Percentiles rank a stretch among this genome's conserved stretches.
Evolutionary conservation across 2,329 filamentous ascomycete genomes (phyloP).

Genomic region (Alternaria triticina): DNA sequence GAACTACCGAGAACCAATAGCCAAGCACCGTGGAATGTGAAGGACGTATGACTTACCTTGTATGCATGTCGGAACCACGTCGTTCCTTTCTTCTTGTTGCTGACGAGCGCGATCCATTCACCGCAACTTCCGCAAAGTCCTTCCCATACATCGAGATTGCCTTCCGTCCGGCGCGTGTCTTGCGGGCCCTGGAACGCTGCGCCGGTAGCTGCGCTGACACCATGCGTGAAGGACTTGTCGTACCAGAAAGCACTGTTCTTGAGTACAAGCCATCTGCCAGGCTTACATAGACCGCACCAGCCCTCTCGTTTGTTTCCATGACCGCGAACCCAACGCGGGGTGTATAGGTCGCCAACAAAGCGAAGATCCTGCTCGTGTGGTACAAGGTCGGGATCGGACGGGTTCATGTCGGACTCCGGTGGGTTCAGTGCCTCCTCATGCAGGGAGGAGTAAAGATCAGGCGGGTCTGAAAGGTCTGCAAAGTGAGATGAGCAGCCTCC

Average conservation of each 20-base stretch:
- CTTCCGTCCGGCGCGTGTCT: slow-evolving; percentile 76
- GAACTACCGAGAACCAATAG: slow-evolving; percentile 6
- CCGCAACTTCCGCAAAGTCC: slow-evolving; percentile 79
- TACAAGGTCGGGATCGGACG: slow-evolving; percentile 74
- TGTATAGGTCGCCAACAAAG: slow-evolving; percentile 83
- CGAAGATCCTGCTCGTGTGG: slow-evolving; percentile 77
- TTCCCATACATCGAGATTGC: slow-evolving; percentile 82
- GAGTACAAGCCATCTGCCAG: slow-evolving; percentile 82
- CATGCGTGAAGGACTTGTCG: slow-evolving; percentile 88
- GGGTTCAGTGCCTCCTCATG: slow-evolving; percentile 76
- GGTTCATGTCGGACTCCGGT: slow-evolving; percentile 82
- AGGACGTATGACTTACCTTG: slow-evolving; percentile 62
- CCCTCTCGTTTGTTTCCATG: slow-evolving; percentile 88
- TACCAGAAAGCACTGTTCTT: slow-evolving; percentile 96
- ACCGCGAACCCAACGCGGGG: slow-evolving; percentile 81
- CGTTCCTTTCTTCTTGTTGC: slow-evolving; percentile 90
- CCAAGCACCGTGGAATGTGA: slow-evolving; percentile 12
- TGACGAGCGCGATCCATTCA: slow-evolving; percentile 81
- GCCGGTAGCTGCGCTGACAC: slow-evolving; percentile 82
- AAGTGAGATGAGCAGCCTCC: slow-evolving; percentile 69
- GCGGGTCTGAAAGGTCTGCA: slow-evolving; percentile 74
- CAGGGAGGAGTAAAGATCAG: slow-evolving; percentile 77
- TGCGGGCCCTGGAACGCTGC: slow-evolving; percentile 79
- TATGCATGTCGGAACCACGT: slow-evolving; percentile 91
- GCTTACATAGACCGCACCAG: slow-evolving; percentile 89